These are phyloP conservation scores for Populus hybrid DNA, from an alignment of 441 rosid genomes.

Conservation along the genomic window DNA sequence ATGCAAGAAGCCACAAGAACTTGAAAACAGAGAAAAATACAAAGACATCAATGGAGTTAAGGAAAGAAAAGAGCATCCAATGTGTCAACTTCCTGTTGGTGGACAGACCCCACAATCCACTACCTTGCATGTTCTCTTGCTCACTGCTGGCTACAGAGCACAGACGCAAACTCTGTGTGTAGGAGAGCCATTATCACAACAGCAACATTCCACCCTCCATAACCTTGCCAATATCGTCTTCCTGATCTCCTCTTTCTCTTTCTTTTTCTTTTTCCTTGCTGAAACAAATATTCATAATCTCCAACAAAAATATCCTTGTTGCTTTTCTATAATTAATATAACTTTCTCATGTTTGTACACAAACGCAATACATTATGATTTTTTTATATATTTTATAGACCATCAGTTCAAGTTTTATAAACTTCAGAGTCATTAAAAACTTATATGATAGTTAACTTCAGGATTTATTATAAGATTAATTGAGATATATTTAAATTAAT, in stretches of 20 bases:
- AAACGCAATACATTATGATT: no score
- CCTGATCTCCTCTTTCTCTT: not conserved
- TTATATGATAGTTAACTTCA: no score
- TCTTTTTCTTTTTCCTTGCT: not conserved
- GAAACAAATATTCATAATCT: not conserved
- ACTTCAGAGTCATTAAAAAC: no score
- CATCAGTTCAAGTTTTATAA: no score
- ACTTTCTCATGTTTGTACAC: no score
- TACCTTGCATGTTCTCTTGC: not conserved
- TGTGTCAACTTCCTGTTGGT: conserved; percentile 6
- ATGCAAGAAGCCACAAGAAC: not conserved
- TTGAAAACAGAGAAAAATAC: not conserved
- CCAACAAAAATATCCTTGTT: not conserved
- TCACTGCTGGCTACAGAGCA: not conserved
- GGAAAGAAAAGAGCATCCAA: not conserved
- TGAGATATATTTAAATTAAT: no score
- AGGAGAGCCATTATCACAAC: not conserved
- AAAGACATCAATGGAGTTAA: not conserved
- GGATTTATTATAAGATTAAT: no score
- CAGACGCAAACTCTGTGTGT: not conserved
- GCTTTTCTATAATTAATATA: not conserved
- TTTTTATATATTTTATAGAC: no score
- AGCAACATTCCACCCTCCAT: not conserved
- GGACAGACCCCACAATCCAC: conserved; percentile 10
- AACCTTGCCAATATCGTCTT: not conserved